These are phyloP conservation scores for Stachybotrys echinatus DNA, from an alignment of 2,329 filamentous ascomycete species.

Conservation along the genomic window DNA sequence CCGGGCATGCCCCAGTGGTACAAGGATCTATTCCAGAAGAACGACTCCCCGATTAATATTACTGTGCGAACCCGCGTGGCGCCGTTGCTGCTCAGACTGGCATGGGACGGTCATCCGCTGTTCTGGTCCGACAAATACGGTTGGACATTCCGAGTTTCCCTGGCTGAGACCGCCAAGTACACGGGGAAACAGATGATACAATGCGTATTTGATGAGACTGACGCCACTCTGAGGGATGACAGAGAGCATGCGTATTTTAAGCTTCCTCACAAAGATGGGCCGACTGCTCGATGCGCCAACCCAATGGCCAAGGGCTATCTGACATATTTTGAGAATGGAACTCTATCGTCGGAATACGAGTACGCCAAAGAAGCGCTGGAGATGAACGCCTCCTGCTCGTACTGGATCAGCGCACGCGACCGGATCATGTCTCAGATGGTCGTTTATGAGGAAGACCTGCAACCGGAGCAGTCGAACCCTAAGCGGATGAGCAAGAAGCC, in stretches of 20 bases:
- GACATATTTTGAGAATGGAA: conserved; percentile 84
- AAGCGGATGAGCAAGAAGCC: conserved; percentile 11
- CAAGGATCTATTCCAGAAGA: conserved; percentile 77
- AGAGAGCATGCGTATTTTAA: conserved; percentile 72
- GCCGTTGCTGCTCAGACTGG: conserved; percentile 73
- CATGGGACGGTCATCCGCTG: conserved; percentile 85
- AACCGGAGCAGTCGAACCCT: conserved; percentile 1
- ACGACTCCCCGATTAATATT: conserved; percentile 63
- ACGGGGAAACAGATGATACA: conserved; percentile 63
- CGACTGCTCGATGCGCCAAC: conserved; percentile 74
- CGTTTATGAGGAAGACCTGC: conserved; percentile 68
- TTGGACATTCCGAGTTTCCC: conserved; percentile 82
- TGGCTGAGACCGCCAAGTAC: conserved; percentile 58
- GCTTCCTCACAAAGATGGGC: conserved; percentile 92
- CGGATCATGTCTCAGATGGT: conserved; percentile 94
- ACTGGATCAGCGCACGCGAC: conserved; percentile 96
- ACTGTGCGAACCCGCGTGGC: conserved; percentile 85
- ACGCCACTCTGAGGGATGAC: conserved; percentile 61
- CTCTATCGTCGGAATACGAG: conserved; percentile 76
- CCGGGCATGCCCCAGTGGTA: conserved; percentile 96
- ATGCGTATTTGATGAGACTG: conserved; percentile 77
- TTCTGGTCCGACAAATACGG: conserved; percentile 91
- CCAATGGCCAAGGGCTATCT: conserved; percentile 91
- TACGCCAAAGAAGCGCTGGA: conserved; percentile 94
- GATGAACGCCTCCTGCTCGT: conserved; percentile 98